A percentile compares a stretch with the other conserved stretches of the same genome.
These are phyloP conservation scores for Breviolum minutum DNA, from an alignment of 73 alveolate species.

Conservation along the genomic window DNA sequence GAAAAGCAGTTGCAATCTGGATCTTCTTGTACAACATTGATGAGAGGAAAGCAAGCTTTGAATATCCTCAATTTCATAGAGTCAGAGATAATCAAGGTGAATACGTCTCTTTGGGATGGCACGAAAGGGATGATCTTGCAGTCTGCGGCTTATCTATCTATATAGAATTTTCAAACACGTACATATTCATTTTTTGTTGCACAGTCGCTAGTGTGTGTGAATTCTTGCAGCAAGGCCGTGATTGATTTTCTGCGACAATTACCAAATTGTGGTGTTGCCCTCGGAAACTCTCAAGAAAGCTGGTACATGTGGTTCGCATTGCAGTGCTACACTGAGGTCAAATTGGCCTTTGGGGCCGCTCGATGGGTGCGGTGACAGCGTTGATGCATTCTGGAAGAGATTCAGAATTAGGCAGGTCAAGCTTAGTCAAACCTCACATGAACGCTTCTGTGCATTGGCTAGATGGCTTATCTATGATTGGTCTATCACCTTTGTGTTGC, in stretches of 20 bases:
- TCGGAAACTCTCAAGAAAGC: background rate
- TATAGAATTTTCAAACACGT: background rate
- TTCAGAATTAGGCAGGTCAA: constrained; percentile 51
- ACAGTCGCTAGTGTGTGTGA: background rate
- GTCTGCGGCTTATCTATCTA: background rate
- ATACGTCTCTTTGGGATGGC: constrained; percentile 98
- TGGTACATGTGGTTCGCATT: background rate
- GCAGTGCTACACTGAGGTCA: background rate
- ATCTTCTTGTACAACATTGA: background rate
- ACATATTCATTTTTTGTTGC: background rate
- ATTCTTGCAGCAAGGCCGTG: background rate
- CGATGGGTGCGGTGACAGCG: constrained; percentile 99
- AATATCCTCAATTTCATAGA: background rate
- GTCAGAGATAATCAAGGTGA: constrained; percentile 96
- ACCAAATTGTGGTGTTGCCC: constrained; percentile 9
- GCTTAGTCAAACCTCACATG: background rate
- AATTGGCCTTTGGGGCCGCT: constrained; percentile 99
- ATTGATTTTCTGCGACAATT: constrained; percentile 13
- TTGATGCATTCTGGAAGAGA: constrained; percentile 98
- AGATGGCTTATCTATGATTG: background rate
- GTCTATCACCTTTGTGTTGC: background rate
- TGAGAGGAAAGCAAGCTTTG: too few species aligned
- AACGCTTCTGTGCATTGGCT: background rate
- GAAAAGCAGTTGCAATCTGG: too few species aligned
- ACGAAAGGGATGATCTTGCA: constrained; percentile 69